Percentiles rank a stretch among this genome's conserved stretches.
Conservation (phyloP, 345 rosid species). For the Adansonia digitata region DNA sequence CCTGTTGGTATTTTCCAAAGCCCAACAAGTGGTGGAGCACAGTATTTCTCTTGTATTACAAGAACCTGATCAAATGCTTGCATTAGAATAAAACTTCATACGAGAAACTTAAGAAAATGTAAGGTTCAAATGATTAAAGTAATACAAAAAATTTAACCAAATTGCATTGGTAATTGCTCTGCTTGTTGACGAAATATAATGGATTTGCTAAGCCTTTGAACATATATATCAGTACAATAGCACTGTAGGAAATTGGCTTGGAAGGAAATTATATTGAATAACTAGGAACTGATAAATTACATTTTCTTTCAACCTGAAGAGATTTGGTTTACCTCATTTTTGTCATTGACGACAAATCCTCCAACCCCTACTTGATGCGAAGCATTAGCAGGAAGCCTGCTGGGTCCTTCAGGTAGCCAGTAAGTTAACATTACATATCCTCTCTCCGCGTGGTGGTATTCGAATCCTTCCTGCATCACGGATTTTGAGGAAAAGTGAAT, state of each 20-base stretch:
- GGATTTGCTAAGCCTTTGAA: neutral
- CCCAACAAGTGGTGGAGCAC: conserved; percentile 46
- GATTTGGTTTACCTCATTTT: conserved; percentile 54
- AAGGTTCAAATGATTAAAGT: neutral
- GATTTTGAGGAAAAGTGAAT: neutral
- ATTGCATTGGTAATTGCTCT: neutral
- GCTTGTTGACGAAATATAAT: neutral
- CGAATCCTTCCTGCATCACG: conserved; percentile 65
- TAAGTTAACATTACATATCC: conserved; percentile 81
- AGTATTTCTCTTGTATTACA: conserved; percentile 87
- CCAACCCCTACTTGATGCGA: conserved; percentile 97
- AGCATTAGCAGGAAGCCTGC: conserved; percentile 88
- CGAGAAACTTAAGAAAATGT: neutral
- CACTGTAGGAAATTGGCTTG: too few species aligned
- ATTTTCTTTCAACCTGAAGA: neutral
- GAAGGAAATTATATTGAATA: neutral
- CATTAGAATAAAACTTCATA: neutral
- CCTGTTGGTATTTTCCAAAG: conserved; percentile 97
- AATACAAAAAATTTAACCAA: neutral
- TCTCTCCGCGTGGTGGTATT: conserved; percentile 91
- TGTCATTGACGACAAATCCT: conserved; percentile 73
- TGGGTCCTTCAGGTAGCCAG: conserved; percentile 86
- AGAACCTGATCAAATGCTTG: conserved; percentile 55
- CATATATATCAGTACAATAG: too few species aligned
- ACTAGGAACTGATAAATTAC: neutral